These are phyloP conservation scores for Metarhizium robertsii DNA, from an alignment of 2,329 filamentous ascomycete genomes.

Conservation along the genomic window DNA sequence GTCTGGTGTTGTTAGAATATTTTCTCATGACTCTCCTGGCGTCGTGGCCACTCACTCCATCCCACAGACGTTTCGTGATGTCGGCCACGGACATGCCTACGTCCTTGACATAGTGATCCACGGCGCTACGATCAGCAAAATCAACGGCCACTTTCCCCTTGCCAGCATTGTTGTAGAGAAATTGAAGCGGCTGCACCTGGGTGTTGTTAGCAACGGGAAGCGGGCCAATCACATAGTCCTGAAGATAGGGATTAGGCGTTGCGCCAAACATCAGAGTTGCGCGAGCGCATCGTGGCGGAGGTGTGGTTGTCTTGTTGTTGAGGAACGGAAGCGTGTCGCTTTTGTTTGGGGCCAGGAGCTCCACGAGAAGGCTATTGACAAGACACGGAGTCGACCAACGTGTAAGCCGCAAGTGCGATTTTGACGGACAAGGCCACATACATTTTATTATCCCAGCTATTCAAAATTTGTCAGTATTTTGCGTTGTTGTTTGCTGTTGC, in stretches of 20 bases:
- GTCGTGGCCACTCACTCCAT: background rate
- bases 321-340: conserved; percentile 36
- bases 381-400: background rate
- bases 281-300: conserved; percentile 31
- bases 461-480: background rate
- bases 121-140: background rate
- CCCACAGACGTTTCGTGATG: background rate
- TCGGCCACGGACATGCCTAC: background rate
- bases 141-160: conserved; percentile 15
- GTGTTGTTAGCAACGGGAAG: conserved; percentile 32
- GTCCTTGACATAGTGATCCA: background rate
- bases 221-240: conserved; percentile 40
- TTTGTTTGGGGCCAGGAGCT: conserved; percentile 38
- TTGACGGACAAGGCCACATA: background rate
- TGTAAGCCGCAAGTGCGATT: background rate
- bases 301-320: conserved; percentile 25
- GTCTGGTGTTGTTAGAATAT: background rate
- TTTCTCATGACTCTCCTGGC: background rate
- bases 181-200: conserved; percentile 13
- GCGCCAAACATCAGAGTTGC: conserved; percentile 31
- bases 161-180: conserved; percentile 19
- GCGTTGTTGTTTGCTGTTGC: background rate
- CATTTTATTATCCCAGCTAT: background rate
- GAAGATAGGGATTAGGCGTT: conserved; percentile 24
- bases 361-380: conserved; percentile 8